Percentiles rank a stretch among this genome's conserved stretches.
Conservation (phyloP, 1,284 basidiomycete genomes). For the Sphagnurus paluster region DNA sequence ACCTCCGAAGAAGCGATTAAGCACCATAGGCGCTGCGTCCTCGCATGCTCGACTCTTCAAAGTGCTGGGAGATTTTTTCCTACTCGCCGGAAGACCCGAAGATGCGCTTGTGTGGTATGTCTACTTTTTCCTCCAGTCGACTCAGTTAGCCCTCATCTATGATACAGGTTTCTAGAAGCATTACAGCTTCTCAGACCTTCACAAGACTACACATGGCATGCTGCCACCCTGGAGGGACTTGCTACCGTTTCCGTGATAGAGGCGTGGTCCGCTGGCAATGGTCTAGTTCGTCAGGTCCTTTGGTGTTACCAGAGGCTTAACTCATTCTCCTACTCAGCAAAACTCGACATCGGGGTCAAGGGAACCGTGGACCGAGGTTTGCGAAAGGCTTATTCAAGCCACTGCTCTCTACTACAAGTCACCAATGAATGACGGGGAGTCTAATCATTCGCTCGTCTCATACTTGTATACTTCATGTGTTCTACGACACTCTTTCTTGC, state of each 20-base stretch:
- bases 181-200: slow-evolving; percentile 68
- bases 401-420: slow-evolving; percentile 61
- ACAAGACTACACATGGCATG: slow-evolving; percentile 85
- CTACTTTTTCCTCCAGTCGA: slow-evolving; percentile 1
- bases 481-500: slow-evolving; percentile 65
- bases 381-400: slow-evolving; percentile 70
- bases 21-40: slow-evolving; percentile 64
- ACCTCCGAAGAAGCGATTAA: slow-evolving; percentile 57
- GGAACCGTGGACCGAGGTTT: slow-evolving; percentile 70
- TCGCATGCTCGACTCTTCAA: slow-evolving; percentile 83
- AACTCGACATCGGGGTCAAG: slow-evolving; percentile 45
- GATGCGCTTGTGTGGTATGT: slow-evolving; percentile 80
- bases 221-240: slow-evolving; percentile 80
- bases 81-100: slow-evolving; percentile 77
- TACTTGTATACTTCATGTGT: slow-evolving; percentile 67
- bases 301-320: slow-evolving; percentile 12
- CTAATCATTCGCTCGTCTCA: slow-evolving; percentile 59
- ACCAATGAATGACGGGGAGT: slow-evolving; percentile 53
- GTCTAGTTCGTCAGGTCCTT: slow-evolving; percentile 51
- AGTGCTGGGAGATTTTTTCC: slow-evolving; percentile 85
- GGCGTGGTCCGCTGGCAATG: slow-evolving; percentile 77
- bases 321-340: slow-evolving; percentile 38
- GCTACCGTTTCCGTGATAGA: slow-evolving; percentile 79
- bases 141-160: slow-evolving; percentile 21
- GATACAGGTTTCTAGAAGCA: slow-evolving; percentile 82